Percentiles rank a stretch among this genome's conserved stretches.
These are phyloP conservation scores for Sechiopsis laciniata DNA, from an alignment of 306 rosid species.

Conservation along the genomic window DNA sequence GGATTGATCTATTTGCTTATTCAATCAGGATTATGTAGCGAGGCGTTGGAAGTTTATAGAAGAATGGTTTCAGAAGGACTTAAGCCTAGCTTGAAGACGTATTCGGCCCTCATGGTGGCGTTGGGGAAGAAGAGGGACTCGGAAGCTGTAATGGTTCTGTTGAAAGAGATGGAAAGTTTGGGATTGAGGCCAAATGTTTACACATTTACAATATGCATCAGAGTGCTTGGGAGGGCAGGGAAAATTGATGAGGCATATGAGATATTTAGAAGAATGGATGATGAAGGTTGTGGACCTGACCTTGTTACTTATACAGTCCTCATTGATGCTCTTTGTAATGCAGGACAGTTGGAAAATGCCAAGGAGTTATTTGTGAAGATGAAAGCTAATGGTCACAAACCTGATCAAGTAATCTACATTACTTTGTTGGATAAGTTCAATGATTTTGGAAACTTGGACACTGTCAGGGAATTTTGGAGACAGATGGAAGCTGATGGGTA, in stretches of 20 bases:
- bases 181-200: constrained; percentile 85
- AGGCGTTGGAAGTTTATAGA: constrained; percentile 71
- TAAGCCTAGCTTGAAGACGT: constrained; percentile 86
- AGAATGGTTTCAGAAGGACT: constrained; percentile 61
- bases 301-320: constrained; percentile 88
- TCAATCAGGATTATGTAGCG: constrained; percentile 57
- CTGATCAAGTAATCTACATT: constrained; percentile 73
- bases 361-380: constrained; percentile 53
- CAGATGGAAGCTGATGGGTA: constrained; percentile 91
- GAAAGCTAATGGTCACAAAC: constrained; percentile 67
- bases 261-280: constrained; percentile 72
- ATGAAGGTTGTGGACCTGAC: constrained; percentile 83
- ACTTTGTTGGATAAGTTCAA: constrained; percentile 75
- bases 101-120: constrained; percentile 88
- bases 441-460: constrained; percentile 49
- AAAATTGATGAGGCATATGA: constrained; percentile 64
- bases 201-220: constrained; percentile 85
- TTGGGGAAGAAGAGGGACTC: constrained; percentile 78
- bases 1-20: constrained; percentile 74
- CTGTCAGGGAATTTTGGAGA: constrained; percentile 54
- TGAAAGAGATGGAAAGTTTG: constrained; percentile 72
- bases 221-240: constrained; percentile 86
- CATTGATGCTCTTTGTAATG: constrained; percentile 78
- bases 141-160: constrained; percentile 53
- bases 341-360: constrained; percentile 64